Conservation (phyloP, 805 yeast species). For the Candida oleophila region DNA sequence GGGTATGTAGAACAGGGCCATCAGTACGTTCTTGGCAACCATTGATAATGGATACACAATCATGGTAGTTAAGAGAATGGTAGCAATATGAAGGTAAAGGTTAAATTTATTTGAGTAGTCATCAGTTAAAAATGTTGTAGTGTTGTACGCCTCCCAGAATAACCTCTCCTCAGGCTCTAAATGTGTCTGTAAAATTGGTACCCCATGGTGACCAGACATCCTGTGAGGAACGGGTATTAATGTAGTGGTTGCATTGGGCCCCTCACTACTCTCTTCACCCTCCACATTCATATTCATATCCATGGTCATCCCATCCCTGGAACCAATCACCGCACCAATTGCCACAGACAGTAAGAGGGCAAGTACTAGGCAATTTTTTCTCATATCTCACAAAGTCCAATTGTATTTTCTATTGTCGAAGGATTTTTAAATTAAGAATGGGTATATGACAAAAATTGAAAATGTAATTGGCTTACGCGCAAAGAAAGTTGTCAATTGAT, state of each 20-base stretch:
- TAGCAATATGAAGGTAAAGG: slow-evolving; percentile 53
- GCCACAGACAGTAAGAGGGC: neutral
- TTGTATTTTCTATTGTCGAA: too few species aligned
- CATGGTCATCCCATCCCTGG: slow-evolving; percentile 14
- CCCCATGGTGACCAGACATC: slow-evolving; percentile 56
- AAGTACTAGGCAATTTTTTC: neutral
- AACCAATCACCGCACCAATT: neutral
- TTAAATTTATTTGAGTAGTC: slow-evolving; percentile 49
- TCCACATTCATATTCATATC: slow-evolving; percentile 16
- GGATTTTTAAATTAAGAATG: too few species aligned
- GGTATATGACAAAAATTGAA: too few species aligned
- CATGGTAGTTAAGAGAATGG: slow-evolving; percentile 44
- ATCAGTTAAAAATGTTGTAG: slow-evolving; percentile 69
- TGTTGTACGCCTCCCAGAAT: slow-evolving; percentile 78
- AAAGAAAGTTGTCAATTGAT: too few species aligned
- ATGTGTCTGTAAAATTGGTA: slow-evolving; percentile 67
- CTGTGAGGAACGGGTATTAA: slow-evolving; percentile 35
- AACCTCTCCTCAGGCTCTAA: slow-evolving; percentile 69
- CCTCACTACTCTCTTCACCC: slow-evolving; percentile 8
- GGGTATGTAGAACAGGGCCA: slow-evolving; percentile 55
- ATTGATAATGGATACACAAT: slow-evolving; percentile 67
- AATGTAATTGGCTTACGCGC: too few species aligned
- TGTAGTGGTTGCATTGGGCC: slow-evolving; percentile 5
- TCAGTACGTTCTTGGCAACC: slow-evolving; percentile 58
- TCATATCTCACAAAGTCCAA: neutral